phyloP scores from a whole-genome alignment of 768 basidiomycete genomes.

The Suillus weaverae region DNA sequence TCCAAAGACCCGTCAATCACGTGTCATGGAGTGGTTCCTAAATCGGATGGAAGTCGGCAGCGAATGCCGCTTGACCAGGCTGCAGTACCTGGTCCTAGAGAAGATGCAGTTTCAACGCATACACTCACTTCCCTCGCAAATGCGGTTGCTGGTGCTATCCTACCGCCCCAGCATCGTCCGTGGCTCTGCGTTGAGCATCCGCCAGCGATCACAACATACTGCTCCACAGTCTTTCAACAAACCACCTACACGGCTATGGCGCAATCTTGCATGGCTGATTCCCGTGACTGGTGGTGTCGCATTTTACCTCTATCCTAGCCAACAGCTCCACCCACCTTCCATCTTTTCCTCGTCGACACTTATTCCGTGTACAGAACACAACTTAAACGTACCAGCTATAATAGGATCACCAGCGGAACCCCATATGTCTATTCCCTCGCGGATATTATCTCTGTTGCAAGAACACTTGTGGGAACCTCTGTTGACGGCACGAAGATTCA shows the following conservation, averaged over 20 bases:
- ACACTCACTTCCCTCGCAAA: constrained; percentile 24
- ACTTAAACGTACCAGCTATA: constrained; percentile 21
- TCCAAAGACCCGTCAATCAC: not conserved
- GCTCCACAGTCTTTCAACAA: constrained; percentile 35
- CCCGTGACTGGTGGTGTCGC: constrained; percentile 57
- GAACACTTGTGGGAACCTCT: constrained; percentile 80
- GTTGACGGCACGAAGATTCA: constrained; percentile 78
- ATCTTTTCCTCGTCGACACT: constrained; percentile 52
- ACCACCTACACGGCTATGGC: constrained; percentile 26
- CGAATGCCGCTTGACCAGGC: not conserved
- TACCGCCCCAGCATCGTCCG: constrained; percentile 3
- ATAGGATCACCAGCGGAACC: constrained; percentile 74
- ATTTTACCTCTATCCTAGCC: constrained; percentile 47
- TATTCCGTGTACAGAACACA: constrained; percentile 41
- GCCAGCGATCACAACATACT: constrained; percentile 21
- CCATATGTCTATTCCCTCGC: constrained; percentile 44
- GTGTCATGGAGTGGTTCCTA: not conserved
- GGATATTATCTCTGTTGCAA: constrained; percentile 49
- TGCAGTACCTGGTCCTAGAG: too few relatives aligned
- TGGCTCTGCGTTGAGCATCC: constrained; percentile 3
- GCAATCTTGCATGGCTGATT: constrained; percentile 49
- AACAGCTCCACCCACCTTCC: constrained; percentile 42
- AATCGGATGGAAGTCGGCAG: not conserved
- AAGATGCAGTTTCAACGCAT: constrained; percentile 26
- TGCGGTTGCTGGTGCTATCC: constrained; percentile 25